Conservation (phyloP, 768 basidiomycete genomes). For the Pulveroboletus ravenelii region DNA sequence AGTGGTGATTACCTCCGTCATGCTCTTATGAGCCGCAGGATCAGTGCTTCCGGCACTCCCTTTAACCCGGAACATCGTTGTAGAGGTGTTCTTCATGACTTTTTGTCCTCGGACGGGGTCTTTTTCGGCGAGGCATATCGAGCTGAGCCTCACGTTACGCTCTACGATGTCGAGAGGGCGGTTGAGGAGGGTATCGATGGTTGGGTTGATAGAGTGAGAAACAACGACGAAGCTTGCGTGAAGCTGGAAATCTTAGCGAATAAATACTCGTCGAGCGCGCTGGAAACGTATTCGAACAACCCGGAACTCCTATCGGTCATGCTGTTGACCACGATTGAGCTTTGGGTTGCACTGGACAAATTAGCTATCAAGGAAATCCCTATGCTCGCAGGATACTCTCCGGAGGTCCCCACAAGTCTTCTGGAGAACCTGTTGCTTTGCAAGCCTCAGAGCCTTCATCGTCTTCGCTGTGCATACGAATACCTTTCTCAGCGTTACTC, state of each 20-base stretch:
- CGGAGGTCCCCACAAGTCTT: conserved; percentile 28
- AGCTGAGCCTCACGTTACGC: conserved; percentile 12
- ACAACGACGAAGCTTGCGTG: conserved; percentile 11
- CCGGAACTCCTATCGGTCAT: conserved; percentile 41
- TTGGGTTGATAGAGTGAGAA: conserved; percentile 28
- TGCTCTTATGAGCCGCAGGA: conserved; percentile 1
- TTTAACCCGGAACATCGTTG: conserved; percentile 1
- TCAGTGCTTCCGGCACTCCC: conserved; percentile 1
- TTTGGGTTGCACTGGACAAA: conserved; percentile 36
- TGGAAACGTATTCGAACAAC: conserved; percentile 25
- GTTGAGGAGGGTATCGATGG: conserved; percentile 29
- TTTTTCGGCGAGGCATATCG: conserved; percentile 9
- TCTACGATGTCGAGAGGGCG: conserved; percentile 38
- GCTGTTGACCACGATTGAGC: conserved; percentile 36
- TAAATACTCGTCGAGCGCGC: conserved; percentile 27
- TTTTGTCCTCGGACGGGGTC: conserved; percentile 5
- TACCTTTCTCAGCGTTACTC: conserved; percentile 33
- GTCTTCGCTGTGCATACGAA: conserved; percentile 21
- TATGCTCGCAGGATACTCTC: conserved; percentile 29
- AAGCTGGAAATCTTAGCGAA: conserved; percentile 21
- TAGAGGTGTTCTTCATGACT: conserved; percentile 17
- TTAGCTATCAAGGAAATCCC: conserved; percentile 18
- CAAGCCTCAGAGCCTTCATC: conserved; percentile 23
- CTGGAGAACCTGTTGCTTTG: conserved; percentile 29
- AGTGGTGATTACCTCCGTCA: conserved; percentile 27